A percentile compares a stretch with the other conserved stretches of the same genome.
These are phyloP conservation scores for Soucietia sequanensis DNA, from an alignment of 805 yeast species.

Conservation along the genomic window DNA sequence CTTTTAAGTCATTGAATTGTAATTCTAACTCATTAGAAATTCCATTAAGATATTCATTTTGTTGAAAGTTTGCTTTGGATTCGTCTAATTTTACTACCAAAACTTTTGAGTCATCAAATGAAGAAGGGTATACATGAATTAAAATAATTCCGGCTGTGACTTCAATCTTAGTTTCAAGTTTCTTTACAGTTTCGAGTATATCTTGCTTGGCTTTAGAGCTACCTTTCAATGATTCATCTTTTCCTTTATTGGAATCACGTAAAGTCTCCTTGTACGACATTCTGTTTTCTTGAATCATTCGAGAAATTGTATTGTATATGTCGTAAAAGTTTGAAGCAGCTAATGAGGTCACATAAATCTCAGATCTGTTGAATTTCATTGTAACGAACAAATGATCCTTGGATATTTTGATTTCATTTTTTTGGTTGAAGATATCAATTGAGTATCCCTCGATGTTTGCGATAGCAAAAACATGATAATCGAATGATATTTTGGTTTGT, in stretches of 20 bases:
- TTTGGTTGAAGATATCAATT: conserved; percentile 67
- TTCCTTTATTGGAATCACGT: conserved; percentile 47
- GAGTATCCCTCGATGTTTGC: conserved; percentile 48
- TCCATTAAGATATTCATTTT: conserved; percentile 42
- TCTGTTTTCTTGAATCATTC: conserved; percentile 72
- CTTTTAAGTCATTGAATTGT: conserved; percentile 58
- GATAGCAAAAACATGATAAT: conserved; percentile 80
- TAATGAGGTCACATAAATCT: conserved; percentile 73
- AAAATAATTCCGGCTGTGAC: conserved; percentile 56
- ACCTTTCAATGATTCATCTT: conserved; percentile 1
- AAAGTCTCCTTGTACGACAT: conserved; percentile 75
- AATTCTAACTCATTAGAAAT: conserved; percentile 60
- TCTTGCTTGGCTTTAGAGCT: conserved; percentile 7
- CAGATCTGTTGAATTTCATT: conserved; percentile 49
- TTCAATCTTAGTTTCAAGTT: conserved; percentile 65
- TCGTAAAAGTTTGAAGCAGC: conserved; percentile 83
- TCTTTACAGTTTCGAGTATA: conserved; percentile 34
- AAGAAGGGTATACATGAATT: conserved; percentile 77
- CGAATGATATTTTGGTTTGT: conserved; percentile 67
- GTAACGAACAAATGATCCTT: conserved; percentile 63
- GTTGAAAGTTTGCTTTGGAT: conserved; percentile 51
- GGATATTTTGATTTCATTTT: conserved; percentile 44
- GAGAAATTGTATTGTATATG: conserved; percentile 63
- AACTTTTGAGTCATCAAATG: conserved; percentile 75
- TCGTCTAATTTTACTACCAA: conserved; percentile 59